Evolutionary conservation across 1,284 basidiomycete species (phyloP).

Genomic region (Ceratobasidium sp.): DNA sequence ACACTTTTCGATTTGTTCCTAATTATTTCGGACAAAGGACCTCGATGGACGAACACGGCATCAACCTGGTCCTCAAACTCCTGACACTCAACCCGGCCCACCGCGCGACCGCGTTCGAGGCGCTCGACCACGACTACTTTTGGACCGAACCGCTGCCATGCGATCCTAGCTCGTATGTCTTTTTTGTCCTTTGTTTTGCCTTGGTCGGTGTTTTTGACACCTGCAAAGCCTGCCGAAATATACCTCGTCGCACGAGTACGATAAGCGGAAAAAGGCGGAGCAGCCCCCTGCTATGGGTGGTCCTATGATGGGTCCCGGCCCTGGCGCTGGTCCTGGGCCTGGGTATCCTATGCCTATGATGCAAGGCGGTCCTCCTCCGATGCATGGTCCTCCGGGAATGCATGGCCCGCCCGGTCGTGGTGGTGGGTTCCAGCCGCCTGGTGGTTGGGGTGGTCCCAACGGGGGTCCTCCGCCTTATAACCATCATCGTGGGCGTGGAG

Average conservation of each 20-base stretch:
- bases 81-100: slow-evolving; percentile 65
- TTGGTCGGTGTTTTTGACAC: not conserved
- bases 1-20: slow-evolving; percentile 22
- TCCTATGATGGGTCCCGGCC: slow-evolving; percentile 9
- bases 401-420: not conserved
- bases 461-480: not conserved
- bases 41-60: slow-evolving; percentile 49
- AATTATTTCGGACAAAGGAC: slow-evolving; percentile 19
- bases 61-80: slow-evolving; percentile 61
- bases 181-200: slow-evolving; percentile 32
- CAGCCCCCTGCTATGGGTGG: not conserved
- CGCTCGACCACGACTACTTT: slow-evolving; percentile 65
- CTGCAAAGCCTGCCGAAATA: slow-evolving; percentile 76
- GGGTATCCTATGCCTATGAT: not conserved
- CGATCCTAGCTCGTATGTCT: slow-evolving; percentile 80
- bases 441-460: slow-evolving; percentile 12
- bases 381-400: slow-evolving; percentile 12
- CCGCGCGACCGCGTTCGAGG: slow-evolving; percentile 63
- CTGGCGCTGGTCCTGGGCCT: not conserved
- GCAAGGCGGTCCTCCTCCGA: not conserved
- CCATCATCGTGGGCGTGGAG: not conserved
- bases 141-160: slow-evolving; percentile 88
- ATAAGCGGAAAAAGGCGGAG: slow-evolving; percentile 69
- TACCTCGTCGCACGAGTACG: slow-evolving; percentile 86
- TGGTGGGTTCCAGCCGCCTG: slow-evolving; percentile 2